Conservation (phyloP, 495 filamentous ascomycete species). For the Hypoxylon fuscum region DNA sequence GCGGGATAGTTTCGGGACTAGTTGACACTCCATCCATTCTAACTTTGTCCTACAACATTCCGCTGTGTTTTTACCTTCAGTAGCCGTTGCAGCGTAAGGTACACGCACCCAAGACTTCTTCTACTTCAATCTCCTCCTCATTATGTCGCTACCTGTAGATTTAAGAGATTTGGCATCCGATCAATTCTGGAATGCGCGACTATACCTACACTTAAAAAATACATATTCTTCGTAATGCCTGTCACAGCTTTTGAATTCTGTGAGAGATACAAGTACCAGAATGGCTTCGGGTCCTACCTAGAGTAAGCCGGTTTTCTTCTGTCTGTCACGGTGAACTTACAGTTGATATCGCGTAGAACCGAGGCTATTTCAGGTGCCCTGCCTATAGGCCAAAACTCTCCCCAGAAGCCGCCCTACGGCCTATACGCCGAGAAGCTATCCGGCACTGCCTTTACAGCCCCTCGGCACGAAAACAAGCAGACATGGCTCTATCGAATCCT, state of each 20-base stretch:
- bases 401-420: constrained; percentile 84
- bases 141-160: too few relatives aligned
- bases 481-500: constrained; percentile 95
- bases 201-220: too few relatives aligned
- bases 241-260: constrained; percentile 62
- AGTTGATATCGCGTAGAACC: constrained; percentile 43
- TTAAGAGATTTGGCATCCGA: too few relatives aligned
- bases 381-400: constrained; percentile 78
- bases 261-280: constrained; percentile 72
- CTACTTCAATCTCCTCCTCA: constrained; percentile 7
- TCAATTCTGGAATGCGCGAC: neutral
- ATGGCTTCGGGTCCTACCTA: constrained; percentile 72
- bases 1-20: constrained; percentile 32
- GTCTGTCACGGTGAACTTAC: neutral
- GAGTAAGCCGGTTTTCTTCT: constrained; percentile 55
- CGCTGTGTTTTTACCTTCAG: constrained; percentile 33
- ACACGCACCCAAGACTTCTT: too few relatives aligned
- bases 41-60: constrained; percentile 20
- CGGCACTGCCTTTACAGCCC: constrained; percentile 92
- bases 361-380: constrained; percentile 59
- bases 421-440: constrained; percentile 95
- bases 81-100: constrained; percentile 37
- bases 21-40: too few relatives aligned
- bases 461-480: constrained; percentile 87
- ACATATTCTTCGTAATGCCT: constrained; percentile 67